Evolutionary conservation across 257 asterid genomes (phyloP).

Genomic region (Solanum megistacrolobum): DNA sequence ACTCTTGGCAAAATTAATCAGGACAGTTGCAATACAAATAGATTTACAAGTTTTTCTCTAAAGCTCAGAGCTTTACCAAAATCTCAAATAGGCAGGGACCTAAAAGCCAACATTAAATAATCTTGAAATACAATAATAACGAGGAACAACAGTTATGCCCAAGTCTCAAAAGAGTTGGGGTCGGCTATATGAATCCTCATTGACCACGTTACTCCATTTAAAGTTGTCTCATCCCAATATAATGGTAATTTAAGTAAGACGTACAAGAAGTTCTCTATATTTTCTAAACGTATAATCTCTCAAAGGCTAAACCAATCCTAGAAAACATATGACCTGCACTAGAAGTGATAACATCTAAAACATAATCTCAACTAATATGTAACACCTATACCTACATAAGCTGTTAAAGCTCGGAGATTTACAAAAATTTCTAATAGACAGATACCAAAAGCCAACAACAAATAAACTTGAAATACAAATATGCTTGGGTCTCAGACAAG

Average conservation of each 20-base stretch:
- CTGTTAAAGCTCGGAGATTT: background rate
- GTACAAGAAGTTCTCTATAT: background rate
- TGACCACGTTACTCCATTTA: background rate
- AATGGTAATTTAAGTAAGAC: background rate
- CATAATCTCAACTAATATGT: background rate
- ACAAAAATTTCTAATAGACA: background rate
- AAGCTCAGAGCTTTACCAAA: background rate
- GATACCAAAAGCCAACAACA: background rate
- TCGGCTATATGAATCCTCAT: background rate
- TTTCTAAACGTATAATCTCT: background rate
- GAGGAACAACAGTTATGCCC: background rate
- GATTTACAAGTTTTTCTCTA: background rate
- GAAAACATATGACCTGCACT: background rate
- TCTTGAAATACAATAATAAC: background rate
- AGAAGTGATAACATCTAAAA: background rate
- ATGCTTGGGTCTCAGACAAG: background rate
- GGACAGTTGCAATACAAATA: background rate
- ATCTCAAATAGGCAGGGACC: background rate
- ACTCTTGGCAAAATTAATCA: background rate
- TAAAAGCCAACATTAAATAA: background rate
- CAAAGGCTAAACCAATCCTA: background rate
- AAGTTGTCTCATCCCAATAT: background rate
- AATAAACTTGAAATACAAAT: background rate
- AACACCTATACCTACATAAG: background rate
- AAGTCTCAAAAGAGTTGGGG: background rate